Percentiles rank a stretch among this genome's conserved stretches.
These are phyloP conservation scores for Candida namnaoensis DNA, from an alignment of 805 yeast genomes.

Conservation along the genomic window DNA sequence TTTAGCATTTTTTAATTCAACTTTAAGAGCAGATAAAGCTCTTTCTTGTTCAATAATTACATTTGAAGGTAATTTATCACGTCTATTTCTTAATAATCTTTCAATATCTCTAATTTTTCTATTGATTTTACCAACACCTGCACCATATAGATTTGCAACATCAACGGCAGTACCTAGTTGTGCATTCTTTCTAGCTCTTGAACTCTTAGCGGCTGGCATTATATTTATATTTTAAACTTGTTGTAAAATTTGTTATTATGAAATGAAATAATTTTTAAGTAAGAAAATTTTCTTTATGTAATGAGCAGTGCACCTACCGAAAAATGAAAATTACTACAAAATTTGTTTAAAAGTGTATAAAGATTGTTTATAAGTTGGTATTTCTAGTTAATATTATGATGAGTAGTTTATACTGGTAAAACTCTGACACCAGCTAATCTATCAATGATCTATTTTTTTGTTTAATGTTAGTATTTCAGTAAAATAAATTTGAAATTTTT, in stretches of 20 bases:
- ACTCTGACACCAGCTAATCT: conserved; percentile 59
- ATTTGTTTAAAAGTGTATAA: too few relatives aligned
- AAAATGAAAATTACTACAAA: too few relatives aligned
- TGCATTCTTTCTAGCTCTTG: conserved; percentile 2
- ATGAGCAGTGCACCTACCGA: too few relatives aligned
- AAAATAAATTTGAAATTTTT: conserved; percentile 9
- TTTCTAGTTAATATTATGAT: too few relatives aligned
- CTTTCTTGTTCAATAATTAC: conserved; percentile 66
- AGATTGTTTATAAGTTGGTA: too few relatives aligned
- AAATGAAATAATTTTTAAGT: too few relatives aligned
- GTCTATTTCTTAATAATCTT: conserved; percentile 48
- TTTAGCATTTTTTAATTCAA: conserved; percentile 46
- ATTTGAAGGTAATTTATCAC: conserved; percentile 54
- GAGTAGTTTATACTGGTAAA: conserved; percentile 42
- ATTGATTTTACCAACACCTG: conserved; percentile 50
- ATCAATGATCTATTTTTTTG: conserved; percentile 30
- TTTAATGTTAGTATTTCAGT: background rate
- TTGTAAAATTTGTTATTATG: too few relatives aligned
- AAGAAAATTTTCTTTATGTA: too few relatives aligned
- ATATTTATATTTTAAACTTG: background rate
- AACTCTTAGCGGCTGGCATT: conserved; percentile 11
- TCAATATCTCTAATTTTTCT: conserved; percentile 84
- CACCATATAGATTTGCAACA: conserved; percentile 24
- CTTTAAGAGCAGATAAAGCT: conserved; percentile 54
- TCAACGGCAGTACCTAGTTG: conserved; percentile 5